A percentile compares a stretch with the other conserved stretches of the same genome.
These are phyloP conservation scores for Hansenula sp. DNA, from an alignment of 1,139 yeast species.

Conservation along the genomic window DNA sequence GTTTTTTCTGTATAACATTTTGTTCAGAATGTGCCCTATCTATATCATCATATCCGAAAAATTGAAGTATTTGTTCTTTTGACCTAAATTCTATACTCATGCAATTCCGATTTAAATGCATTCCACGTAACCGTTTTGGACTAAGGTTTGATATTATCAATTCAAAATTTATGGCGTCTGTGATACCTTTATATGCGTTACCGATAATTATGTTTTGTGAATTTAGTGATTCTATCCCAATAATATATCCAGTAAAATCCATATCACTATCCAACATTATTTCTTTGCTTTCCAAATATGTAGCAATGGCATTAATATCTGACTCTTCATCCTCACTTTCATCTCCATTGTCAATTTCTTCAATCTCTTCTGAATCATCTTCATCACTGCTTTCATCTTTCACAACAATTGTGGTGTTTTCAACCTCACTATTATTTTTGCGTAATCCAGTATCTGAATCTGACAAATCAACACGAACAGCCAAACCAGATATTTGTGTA, in stretches of 20 bases:
- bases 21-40: neutral
- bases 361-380: neutral
- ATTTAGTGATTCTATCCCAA: slow-evolving; percentile 13
- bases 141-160: slow-evolving; percentile 12
- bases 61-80: slow-evolving; percentile 8
- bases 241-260: slow-evolving; percentile 8
- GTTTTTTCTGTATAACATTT: neutral
- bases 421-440: neutral
- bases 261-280: neutral
- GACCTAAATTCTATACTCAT: slow-evolving; percentile 10
- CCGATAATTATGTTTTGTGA: slow-evolving; percentile 10
- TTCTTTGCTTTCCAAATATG: neutral
- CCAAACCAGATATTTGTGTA: no score
- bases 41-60: slow-evolving; percentile 8
- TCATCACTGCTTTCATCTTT: neutral
- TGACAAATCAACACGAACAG: no score
- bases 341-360: neutral
- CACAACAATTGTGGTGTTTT: no score
- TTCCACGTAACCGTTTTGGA: neutral
- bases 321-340: neutral
- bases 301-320: neutral
- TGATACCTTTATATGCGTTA: slow-evolving; percentile 7
- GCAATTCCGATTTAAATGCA: slow-evolving; percentile 11
- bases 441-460: no score
- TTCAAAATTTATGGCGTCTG: slow-evolving; percentile 10